These are phyloP conservation scores for Saccharata proteae DNA, from an alignment of 2,329 filamentous ascomycete species.

Conservation along the genomic window DNA sequence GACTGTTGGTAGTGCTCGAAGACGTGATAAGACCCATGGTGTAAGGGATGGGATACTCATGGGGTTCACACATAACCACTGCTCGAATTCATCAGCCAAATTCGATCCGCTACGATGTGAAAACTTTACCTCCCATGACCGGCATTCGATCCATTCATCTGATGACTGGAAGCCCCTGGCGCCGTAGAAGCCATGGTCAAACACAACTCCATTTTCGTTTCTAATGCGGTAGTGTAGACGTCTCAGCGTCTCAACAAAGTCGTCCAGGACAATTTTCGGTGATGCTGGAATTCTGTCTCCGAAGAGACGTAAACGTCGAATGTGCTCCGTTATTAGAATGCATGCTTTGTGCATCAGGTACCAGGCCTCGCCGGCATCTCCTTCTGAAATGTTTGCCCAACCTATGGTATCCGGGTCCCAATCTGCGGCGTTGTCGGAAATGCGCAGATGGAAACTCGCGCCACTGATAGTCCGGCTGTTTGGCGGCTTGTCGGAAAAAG, in stretches of 20 bases:
- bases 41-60: slow-evolving; percentile 2
- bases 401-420: not conserved
- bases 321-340: not conserved
- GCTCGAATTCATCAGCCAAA: not conserved
- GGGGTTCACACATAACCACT: slow-evolving; percentile 6
- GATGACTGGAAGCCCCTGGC: slow-evolving; percentile 2
- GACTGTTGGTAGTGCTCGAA: slow-evolving; percentile 1
- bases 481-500: not conserved
- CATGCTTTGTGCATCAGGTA: slow-evolving; percentile 2
- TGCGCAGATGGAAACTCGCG: no score
- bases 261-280: not conserved
- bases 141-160: slow-evolving; percentile 2
- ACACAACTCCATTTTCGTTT: slow-evolving; percentile 1
- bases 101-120: not conserved
- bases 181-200: slow-evolving; percentile 6
- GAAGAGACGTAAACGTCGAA: slow-evolving; percentile 1
- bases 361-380: slow-evolving; percentile 1
- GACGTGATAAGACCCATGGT: slow-evolving; percentile 2
- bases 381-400: not conserved
- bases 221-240: slow-evolving; percentile 2
- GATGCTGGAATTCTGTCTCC: not conserved
- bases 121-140: slow-evolving; percentile 3
- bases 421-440: not conserved
- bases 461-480: not conserved
- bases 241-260: slow-evolving; percentile 1